Conservation (phyloP, 2,329 filamentous ascomycete species). For the Thermomyces lanuginosus region DNA sequence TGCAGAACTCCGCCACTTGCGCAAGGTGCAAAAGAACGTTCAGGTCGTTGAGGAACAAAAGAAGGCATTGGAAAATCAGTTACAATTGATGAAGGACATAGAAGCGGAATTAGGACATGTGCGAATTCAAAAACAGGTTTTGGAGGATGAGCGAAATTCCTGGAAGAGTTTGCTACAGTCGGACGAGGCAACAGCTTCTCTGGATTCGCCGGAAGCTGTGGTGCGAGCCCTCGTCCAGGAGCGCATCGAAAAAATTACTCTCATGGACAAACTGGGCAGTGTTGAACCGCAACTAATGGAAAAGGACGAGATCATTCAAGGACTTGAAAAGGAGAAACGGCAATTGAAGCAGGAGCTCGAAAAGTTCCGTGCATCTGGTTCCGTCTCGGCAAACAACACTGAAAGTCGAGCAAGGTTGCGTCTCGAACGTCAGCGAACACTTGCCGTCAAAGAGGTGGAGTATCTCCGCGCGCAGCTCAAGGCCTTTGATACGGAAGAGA, state of each 20-base stretch:
- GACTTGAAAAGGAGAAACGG: slow-evolving; percentile 53
- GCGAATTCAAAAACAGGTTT: slow-evolving; percentile 62
- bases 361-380: slow-evolving; percentile 40
- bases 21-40: slow-evolving; percentile 69
- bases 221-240: slow-evolving; percentile 72
- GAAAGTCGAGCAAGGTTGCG: slow-evolving; percentile 55
- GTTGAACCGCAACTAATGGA: slow-evolving; percentile 63
- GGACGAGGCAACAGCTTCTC: slow-evolving; percentile 49
- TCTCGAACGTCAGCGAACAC: slow-evolving; percentile 66
- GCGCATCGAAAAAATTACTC: slow-evolving; percentile 58
- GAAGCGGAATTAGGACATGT: slow-evolving; percentile 65
- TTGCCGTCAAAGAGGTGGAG: slow-evolving; percentile 84
- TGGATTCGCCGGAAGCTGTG: slow-evolving; percentile 75
- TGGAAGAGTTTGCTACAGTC: slow-evolving; percentile 77
- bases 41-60: slow-evolving; percentile 95
- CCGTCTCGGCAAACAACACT: slow-evolving; percentile 24
- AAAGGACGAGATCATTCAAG: slow-evolving; percentile 58
- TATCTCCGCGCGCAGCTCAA: slow-evolving; percentile 86
- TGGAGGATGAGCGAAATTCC: slow-evolving; percentile 73
- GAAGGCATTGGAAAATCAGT: slow-evolving; percentile 56
- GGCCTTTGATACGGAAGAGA: slow-evolving; percentile 73
- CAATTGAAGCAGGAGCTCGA: slow-evolving; percentile 54
- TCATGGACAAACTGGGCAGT: slow-evolving; percentile 65
- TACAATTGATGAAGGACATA: slow-evolving; percentile 58
- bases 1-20: slow-evolving; percentile 62